Evolutionary conservation across 1,284 basidiomycete species (phyloP).

Genomic region (Puccinia polysora): DNA sequence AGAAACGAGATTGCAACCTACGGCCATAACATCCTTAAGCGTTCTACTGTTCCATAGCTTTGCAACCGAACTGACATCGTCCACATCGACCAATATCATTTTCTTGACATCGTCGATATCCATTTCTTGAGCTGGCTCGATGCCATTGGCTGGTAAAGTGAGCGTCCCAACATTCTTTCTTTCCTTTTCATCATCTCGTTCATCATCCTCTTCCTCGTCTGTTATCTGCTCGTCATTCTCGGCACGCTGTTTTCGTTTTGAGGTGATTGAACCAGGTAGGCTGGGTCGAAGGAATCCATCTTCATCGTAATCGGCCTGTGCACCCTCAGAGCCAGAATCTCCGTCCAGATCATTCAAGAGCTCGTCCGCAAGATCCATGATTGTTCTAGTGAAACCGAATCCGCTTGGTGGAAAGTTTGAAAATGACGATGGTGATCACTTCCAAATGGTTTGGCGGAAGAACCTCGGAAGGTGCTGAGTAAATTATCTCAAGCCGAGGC

Average conservation of each 20-base stretch:
- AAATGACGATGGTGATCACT: too few species aligned
- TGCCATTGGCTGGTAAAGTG: slow-evolving; percentile 32
- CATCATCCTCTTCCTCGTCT: slow-evolving; percentile 20
- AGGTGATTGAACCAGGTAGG: neutral
- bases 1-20: neutral
- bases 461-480: too few species aligned
- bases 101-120: slow-evolving; percentile 48
- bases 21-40: slow-evolving; percentile 13
- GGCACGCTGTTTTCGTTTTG: neutral
- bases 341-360: slow-evolving; percentile 33
- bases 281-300: slow-evolving; percentile 21
- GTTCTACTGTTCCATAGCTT: slow-evolving; percentile 36
- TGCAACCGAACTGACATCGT: slow-evolving; percentile 38
- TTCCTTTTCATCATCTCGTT: neutral
- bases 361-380: slow-evolving; percentile 38
- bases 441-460: too few species aligned
- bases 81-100: slow-evolving; percentile 46
- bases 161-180: neutral
- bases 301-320: neutral
- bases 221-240: neutral
- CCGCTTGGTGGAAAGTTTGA: too few species aligned
- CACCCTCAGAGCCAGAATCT: slow-evolving; percentile 25
- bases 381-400: too few species aligned
- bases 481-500: too few species aligned
- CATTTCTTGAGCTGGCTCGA: slow-evolving; percentile 34